Base-by-base conservation (phyloP, 1,284 basidiomycete genomes). In the Pyrrhoderma lamaoense region DNA sequence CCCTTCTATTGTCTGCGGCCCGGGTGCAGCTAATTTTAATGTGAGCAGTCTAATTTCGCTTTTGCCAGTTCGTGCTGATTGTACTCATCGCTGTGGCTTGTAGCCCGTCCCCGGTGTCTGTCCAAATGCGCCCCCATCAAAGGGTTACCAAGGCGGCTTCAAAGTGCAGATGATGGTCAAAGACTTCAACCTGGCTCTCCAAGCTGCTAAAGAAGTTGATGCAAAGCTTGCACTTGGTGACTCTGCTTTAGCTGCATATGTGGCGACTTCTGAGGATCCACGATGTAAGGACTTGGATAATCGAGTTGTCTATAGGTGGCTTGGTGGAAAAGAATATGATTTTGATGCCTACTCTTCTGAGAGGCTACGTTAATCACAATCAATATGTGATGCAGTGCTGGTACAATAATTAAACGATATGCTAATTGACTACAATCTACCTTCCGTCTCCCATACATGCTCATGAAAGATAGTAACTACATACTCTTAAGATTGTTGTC, bases 161-260 rank as follows among this genome's bases (percentile, higher is more conserved):
- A 58, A 58, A 45, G 53, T 58, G 9, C 57, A 58, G 45, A 36
- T 58, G 19, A 58, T 58, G 57, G 52, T 51, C 21, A 58, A 58
- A 38, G 57, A 58, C 37, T 52, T 58, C 48, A 42, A 44, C 22
- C 45, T 58, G 35, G 57, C 57, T 13, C 9, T 58, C 11, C 51
- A 47, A 8, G 46, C 53, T 9, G 57, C 57, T 4, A 45, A 51
- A 35, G 44, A 47, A n/a, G 57, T 52, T 3, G 49, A 47, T 18
- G 57, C 57, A n/a, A 57, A 57, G 31, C 53, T 58, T 27, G 57
- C 54, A n/a, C 54, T 58, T 21, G 57, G 56, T 16, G 57, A 57
- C 27, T 37, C 56, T 25, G 57, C 53, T 14, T 49, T 58, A 21
- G 56, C 38, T n/a, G 51, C 57, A n/a, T 58, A 58, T 37, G 48